Conservation (phyloP, 495 filamentous ascomycete genomes). For the Opeltia flavorubescens region DNA sequence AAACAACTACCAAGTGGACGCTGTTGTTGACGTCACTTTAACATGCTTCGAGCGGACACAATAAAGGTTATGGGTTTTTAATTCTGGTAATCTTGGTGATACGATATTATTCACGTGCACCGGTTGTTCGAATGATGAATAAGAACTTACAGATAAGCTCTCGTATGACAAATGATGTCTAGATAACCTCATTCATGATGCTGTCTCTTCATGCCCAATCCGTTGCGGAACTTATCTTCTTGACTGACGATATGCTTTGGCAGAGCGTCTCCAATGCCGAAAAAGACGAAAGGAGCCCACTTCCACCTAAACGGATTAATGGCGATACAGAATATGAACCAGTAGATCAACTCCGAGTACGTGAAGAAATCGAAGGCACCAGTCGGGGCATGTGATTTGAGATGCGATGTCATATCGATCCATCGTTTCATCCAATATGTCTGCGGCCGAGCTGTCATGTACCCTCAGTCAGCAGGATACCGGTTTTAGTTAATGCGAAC, state of each 20-base stretch:
- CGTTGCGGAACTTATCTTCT: constrained; percentile 45
- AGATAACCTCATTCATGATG: constrained; percentile 15
- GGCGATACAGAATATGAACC: constrained; percentile 64
- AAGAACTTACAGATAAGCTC: too few species aligned
- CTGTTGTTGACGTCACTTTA: too few species aligned
- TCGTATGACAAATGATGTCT: too few species aligned
- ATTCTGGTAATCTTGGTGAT: too few species aligned
- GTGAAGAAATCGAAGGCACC: constrained; percentile 80
- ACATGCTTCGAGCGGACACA: too few species aligned
- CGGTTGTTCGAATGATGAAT: too few species aligned
- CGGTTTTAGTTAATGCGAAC: too few species aligned
- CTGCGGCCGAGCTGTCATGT: constrained; percentile 39
- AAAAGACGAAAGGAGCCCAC: constrained; percentile 60
- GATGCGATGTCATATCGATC: constrained; percentile 69
- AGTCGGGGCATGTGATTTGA: constrained; percentile 55
- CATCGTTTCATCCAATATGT: constrained; percentile 67
- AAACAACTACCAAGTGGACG: too few species aligned
- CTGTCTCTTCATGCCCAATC: constrained; percentile 20
- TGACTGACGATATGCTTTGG: constrained; percentile 49
- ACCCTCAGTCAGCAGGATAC: too few species aligned
- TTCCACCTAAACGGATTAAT: constrained; percentile 80
- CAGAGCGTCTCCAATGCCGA: constrained; percentile 52
- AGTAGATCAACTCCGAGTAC: constrained; percentile 70
- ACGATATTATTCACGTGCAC: too few species aligned
- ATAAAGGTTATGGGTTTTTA: too few species aligned